Conservation (phyloP, 2,329 filamentous ascomycete species). For the Sclerotinia trifoliorum region DNA sequence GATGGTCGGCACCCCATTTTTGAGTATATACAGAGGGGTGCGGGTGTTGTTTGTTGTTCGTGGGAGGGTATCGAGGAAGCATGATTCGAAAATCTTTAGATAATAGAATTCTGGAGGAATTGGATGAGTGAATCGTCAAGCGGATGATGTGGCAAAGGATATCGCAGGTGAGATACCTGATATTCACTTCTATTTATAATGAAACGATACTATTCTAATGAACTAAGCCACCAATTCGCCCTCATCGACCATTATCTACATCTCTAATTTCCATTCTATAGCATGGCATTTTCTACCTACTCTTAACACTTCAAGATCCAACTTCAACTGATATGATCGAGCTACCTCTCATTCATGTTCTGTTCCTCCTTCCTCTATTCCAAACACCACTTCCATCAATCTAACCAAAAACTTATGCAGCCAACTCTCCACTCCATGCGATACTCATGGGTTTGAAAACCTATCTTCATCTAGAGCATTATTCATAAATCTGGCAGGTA, state of each 20-base stretch:
- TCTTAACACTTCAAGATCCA: too few species aligned
- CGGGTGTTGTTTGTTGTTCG: neutral
- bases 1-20: neutral
- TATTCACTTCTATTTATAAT: neutral
- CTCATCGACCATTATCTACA: neutral
- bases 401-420: neutral
- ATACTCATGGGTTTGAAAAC: neutral
- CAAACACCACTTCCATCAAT: neutral
- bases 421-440: too few species aligned
- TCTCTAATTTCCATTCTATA: neutral
- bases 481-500: neutral
- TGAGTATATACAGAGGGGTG: neutral
- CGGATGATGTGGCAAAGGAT: too few species aligned
- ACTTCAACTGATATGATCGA: neutral
- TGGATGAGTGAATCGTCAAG: neutral
- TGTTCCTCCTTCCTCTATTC: neutral
- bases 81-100: too few species aligned
- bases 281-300: neutral
- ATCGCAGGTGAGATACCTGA: too few species aligned
- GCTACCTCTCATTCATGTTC: too few species aligned
- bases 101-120: neutral
- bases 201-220: neutral
- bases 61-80: too few species aligned
- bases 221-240: neutral
- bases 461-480: neutral